Percentiles rank a stretch among this genome's conserved stretches.
Conservation (phyloP, 2,329 filamentous ascomycete species). For the Xylariomycetidae sp. region DNA sequence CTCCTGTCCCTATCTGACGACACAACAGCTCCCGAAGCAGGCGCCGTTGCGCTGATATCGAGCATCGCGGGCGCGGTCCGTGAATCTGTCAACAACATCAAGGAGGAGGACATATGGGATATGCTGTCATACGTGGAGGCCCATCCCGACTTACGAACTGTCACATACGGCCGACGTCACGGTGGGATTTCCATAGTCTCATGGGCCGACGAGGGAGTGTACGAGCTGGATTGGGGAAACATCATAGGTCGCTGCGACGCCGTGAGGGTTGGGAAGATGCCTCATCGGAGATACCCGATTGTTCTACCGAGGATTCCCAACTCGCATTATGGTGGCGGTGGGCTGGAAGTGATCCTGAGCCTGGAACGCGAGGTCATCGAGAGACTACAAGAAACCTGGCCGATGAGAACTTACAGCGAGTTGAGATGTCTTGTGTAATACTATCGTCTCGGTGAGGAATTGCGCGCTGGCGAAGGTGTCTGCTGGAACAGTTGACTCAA, state of each 20-base stretch:
- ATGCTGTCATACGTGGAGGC: conserved; percentile 14
- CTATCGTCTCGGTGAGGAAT: no score
- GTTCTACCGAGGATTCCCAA: conserved; percentile 22
- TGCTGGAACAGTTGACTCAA: no score
- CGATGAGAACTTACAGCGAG: conserved; percentile 13
- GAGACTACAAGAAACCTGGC: conserved; percentile 10
- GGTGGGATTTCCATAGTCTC: conserved; percentile 25
- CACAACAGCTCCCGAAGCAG: not conserved
- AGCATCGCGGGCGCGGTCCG: conserved; percentile 17
- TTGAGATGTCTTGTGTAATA: conserved; percentile 17
- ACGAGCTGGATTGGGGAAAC: conserved; percentile 23
- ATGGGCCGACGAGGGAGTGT: conserved; percentile 23
- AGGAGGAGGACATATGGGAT: conserved; percentile 13
- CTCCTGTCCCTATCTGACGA: conserved; percentile 10
- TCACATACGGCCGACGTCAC: conserved; percentile 10
- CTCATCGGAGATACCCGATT: conserved; percentile 19
- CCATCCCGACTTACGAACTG: conserved; percentile 3
- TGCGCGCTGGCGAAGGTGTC: no score
- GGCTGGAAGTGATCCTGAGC: conserved; percentile 22
- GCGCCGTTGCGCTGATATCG: conserved; percentile 8
- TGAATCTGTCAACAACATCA: conserved; percentile 10
- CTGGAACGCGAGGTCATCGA: conserved; percentile 14
- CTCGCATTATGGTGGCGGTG: conserved; percentile 5
- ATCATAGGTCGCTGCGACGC: conserved; percentile 20
- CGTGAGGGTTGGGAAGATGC: conserved; percentile 18